These are phyloP conservation scores for Flueggea neowawraea DNA, from an alignment of 441 rosid species.

Conservation along the genomic window DNA sequence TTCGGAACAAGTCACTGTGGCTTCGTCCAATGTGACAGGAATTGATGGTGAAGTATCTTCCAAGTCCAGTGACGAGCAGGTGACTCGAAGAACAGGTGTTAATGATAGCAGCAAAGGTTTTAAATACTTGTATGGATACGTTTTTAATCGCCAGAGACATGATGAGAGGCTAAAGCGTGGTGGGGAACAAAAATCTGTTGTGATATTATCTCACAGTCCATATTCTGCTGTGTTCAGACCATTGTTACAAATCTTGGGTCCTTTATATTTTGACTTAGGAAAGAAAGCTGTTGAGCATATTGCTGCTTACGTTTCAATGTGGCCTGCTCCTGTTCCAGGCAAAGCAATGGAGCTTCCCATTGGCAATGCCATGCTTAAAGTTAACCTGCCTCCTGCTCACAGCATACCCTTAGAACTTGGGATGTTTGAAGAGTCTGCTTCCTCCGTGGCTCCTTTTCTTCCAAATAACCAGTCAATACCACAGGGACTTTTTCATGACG, in stretches of 20 bases:
- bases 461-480: conserved; percentile 92
- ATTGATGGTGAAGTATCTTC: conserved; percentile 24
- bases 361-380: conserved; percentile 85
- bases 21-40: conserved; percentile 32
- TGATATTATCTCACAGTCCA: conserved; percentile 81
- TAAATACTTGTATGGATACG: conserved; percentile 82
- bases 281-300: conserved; percentile 82
- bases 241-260: conserved; percentile 93
- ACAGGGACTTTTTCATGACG: conserved; percentile 95
- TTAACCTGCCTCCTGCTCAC: conserved; percentile 88
- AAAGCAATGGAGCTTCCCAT: conserved; percentile 92
- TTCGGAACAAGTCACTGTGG: conserved; percentile 23
- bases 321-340: conserved; percentile 92
- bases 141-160: conserved; percentile 92
- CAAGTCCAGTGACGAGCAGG: conserved; percentile 18
- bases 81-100: conserved; percentile 8
- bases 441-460: conserved; percentile 93
- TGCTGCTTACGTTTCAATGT: conserved; percentile 81
- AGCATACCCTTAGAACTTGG: conserved; percentile 77
- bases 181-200: conserved; percentile 96
- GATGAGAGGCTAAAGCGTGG: conserved; percentile 96
- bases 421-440: conserved; percentile 68
- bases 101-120: conserved; percentile 10
- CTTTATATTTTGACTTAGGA: conserved; percentile 85
- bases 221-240: conserved; percentile 87